Conservation (phyloP, 257 asterid genomes). For the Solanum peruvianum region DNA sequence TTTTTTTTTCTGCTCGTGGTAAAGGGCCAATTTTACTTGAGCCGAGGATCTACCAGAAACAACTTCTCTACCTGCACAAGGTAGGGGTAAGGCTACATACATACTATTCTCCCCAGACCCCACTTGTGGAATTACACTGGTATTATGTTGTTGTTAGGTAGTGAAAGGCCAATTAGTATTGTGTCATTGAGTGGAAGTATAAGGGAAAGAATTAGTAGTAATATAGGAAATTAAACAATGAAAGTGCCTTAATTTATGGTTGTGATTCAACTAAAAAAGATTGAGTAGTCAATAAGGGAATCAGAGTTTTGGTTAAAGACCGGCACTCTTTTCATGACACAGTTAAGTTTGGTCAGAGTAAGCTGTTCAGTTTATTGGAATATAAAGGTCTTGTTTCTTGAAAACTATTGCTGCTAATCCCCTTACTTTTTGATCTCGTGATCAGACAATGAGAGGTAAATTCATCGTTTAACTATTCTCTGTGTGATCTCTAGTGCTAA, state of each 20-base stretch:
- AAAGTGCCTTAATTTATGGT: neutral
- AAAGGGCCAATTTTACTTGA: neutral
- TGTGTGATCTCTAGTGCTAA: neutral
- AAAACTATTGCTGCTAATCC: neutral
- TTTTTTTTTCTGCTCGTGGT: neutral
- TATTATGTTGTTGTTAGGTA: neutral
- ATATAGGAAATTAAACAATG: neutral
- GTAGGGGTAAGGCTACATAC: neutral
- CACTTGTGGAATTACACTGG: neutral
- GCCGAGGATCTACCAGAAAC: neutral
- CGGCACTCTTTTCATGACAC: neutral
- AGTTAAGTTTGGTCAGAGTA: neutral
- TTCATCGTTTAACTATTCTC: neutral
- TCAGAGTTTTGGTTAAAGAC: neutral
- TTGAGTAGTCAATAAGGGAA: neutral
- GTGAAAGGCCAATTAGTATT: neutral
- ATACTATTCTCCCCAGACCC: neutral
- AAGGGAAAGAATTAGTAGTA: neutral
- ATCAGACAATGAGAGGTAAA: neutral
- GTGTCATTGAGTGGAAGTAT: neutral
- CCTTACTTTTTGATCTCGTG: neutral
- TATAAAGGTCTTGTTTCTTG: neutral
- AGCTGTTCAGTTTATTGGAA: neutral
- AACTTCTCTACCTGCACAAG: neutral
- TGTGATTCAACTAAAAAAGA: neutral